Evolutionary conservation across 129 eudicot genomes (phyloP).

Genomic region (Saposhnikovia divaricata): DNA sequence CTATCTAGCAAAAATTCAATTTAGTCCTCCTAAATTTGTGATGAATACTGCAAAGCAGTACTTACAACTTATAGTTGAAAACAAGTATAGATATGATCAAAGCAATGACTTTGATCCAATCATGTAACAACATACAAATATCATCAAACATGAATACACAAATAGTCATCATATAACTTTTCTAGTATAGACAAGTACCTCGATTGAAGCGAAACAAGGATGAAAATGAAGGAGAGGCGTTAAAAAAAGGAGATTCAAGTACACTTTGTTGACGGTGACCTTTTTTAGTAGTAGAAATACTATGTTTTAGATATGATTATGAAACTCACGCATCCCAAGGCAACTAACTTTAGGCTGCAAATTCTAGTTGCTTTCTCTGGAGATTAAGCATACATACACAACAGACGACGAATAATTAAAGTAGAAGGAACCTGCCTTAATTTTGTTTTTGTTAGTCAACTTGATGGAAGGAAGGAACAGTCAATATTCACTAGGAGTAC

Average conservation of each 20-base stretch:
- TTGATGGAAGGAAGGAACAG: background rate
- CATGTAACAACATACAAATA: background rate
- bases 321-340: background rate
- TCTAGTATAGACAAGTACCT: background rate
- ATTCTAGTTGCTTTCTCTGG: background rate
- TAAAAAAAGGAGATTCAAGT: background rate
- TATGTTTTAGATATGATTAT: background rate
- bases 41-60: background rate
- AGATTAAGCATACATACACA: background rate
- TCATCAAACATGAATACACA: background rate
- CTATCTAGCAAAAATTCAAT: background rate
- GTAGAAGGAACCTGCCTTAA: background rate
- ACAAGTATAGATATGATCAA: no score
- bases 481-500: background rate
- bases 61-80: background rate
- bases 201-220: background rate
- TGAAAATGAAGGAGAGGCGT: background rate
- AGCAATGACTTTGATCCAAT: background rate
- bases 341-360: background rate
- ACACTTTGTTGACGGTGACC: background rate
- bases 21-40: no score
- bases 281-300: no score
- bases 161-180: no score
- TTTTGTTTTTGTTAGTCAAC: slow-evolving; percentile 1
- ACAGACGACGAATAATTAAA: background rate